A percentile compares a stretch with the other conserved stretches of the same genome.
These are phyloP conservation scores for Rutstroemia sp. DNA, from an alignment of 2,329 filamentous ascomycete genomes.

Conservation along the genomic window DNA sequence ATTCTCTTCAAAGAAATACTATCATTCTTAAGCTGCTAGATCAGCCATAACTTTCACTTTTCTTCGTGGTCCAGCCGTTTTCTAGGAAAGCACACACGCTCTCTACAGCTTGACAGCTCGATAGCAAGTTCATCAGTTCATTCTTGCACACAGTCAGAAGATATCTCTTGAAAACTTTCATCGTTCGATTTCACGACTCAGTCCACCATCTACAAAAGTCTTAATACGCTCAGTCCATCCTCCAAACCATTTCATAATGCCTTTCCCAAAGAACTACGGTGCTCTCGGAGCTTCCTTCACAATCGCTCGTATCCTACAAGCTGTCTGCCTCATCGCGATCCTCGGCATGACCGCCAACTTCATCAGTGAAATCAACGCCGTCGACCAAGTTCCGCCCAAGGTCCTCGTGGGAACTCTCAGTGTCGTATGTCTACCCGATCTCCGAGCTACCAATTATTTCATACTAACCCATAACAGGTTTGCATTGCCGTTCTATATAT, in stretches of 20 bases:
- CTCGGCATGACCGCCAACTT: conserved; percentile 80
- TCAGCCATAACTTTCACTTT: conserved; percentile 18
- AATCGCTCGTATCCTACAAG: conserved; percentile 62
- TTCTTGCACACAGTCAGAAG: neutral
- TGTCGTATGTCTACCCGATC: conserved; percentile 53
- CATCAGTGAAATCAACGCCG: conserved; percentile 65
- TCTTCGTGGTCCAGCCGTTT: neutral
- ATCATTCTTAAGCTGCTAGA: conserved; percentile 24
- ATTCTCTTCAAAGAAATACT: conserved; percentile 25
- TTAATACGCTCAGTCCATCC: neutral
- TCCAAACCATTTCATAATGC: conserved; percentile 5
- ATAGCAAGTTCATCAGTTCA: neutral
- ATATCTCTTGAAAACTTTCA: neutral
- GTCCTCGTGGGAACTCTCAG: conserved; percentile 72
- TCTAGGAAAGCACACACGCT: neutral
- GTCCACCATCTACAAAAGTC: neutral
- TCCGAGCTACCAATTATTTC: neutral
- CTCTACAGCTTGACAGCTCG: neutral
- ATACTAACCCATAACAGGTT: conserved; percentile 42
- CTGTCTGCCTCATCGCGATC: conserved; percentile 64
- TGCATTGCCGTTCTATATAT: conserved; percentile 75
- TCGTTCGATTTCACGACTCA: neutral
- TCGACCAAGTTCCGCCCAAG: conserved; percentile 57
- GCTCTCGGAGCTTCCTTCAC: conserved; percentile 75
- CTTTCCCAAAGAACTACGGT: conserved; percentile 35